Conservation (phyloP, 108 stramenopile genomes). For the Craspedostauros australis region DNA sequence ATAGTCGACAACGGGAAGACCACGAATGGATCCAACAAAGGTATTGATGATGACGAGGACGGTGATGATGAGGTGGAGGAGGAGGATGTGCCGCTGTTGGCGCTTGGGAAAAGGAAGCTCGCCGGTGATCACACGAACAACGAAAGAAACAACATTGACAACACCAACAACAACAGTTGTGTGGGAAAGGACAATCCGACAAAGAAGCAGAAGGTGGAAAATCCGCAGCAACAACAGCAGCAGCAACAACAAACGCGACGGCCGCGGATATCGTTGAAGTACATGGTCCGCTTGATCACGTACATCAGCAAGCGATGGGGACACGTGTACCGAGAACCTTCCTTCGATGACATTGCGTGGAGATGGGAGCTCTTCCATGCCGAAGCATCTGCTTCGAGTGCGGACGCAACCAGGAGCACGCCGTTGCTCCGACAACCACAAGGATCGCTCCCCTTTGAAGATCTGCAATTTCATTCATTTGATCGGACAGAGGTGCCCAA, state of each 20-base stretch:
- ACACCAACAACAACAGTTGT: background rate
- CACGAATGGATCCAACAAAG: background rate
- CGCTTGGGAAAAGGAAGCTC: slow-evolving; percentile 19
- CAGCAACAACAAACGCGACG: background rate
- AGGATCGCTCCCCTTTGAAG: slow-evolving; percentile 56
- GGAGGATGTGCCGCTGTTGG: slow-evolving; percentile 30
- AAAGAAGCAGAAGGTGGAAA: slow-evolving; percentile 14
- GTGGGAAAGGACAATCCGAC: slow-evolving; percentile 13
- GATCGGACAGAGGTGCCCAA: slow-evolving; percentile 19
- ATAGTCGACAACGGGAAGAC: background rate
- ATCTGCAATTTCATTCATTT: slow-evolving; percentile 38
- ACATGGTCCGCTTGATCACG: slow-evolving; percentile 46
- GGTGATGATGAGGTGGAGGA: slow-evolving; percentile 50
- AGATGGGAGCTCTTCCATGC: slow-evolving; percentile 67
- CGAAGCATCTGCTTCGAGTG: no score
- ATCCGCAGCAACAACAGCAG: no score
- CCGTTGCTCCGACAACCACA: no score
- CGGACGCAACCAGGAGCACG: slow-evolving; percentile 23
- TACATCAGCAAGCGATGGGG: slow-evolving; percentile 70
- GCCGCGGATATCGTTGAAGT: slow-evolving; percentile 17
- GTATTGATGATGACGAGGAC: slow-evolving; percentile 27
- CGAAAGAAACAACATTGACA: slow-evolving; percentile 10
- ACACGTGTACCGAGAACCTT: slow-evolving; percentile 65
- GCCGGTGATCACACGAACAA: background rate
- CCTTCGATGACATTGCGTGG: slow-evolving; percentile 74